A percentile compares a stretch with the other conserved stretches of the same genome.
phyloP scores from a whole-genome alignment of 1,284 basidiomycete species.

The Boletus mariae region DNA sequence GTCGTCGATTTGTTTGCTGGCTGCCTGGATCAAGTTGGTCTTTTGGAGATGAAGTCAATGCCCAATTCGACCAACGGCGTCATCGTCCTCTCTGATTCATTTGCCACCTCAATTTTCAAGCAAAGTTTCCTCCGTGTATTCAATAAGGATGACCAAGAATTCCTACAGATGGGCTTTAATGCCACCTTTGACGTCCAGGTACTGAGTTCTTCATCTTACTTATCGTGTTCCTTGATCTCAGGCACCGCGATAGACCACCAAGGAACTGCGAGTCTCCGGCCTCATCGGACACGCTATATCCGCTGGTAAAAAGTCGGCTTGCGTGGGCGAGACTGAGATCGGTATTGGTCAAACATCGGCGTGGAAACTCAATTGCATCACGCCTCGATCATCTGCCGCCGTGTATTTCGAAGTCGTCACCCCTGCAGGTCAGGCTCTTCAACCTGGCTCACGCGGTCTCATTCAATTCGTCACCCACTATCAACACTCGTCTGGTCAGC shows the following conservation, averaged over 20 bases:
- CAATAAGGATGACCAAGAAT: conserved; percentile 90
- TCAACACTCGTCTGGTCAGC: conserved; percentile 94
- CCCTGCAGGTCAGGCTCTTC: conserved; percentile 92
- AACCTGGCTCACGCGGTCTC: conserved; percentile 88
- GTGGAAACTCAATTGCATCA: conserved; percentile 95
- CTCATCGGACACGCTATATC: conserved; percentile 98
- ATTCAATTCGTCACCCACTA: conserved; percentile 99
- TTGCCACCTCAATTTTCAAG: conserved; percentile 98
- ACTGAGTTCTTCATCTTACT: conserved; percentile 18
- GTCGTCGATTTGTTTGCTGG: conserved; percentile 95
- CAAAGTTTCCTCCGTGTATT: conserved; percentile 95
- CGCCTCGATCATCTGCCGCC: conserved; percentile 84
- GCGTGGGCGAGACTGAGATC: conserved; percentile 98
- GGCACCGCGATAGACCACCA: conserved; percentile 71
- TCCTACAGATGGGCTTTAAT: conserved; percentile 98
- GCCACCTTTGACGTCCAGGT: conserved; percentile 98
- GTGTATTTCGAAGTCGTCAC: conserved; percentile 99
- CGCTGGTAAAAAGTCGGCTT: conserved; percentile 93
- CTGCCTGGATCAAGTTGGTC: conserved; percentile 96
- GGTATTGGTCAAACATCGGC: conserved; percentile 99
- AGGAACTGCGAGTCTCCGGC: conserved; percentile 98
- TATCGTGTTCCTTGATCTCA: not conserved
- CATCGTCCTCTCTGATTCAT: conserved; percentile 95
- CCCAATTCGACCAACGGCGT: conserved; percentile 95
- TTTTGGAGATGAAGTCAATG: conserved; percentile 96